These are phyloP conservation scores for Wickerhamomyces strasburgensis DNA, from an alignment of 805 yeast genomes.

Conservation along the genomic window DNA sequence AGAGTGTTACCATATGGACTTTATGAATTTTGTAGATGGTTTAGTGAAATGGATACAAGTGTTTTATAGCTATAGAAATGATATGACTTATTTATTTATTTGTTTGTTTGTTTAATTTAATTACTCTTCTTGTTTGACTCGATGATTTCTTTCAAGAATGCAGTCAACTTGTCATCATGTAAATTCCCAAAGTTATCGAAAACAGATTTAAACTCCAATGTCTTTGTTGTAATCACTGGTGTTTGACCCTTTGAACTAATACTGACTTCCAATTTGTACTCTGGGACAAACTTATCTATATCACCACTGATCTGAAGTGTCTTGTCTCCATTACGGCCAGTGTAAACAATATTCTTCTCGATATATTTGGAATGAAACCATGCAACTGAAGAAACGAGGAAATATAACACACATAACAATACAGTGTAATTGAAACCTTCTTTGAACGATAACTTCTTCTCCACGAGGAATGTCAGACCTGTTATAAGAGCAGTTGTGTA, in stretches of 20 bases:
- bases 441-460: conserved; percentile 42
- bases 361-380: conserved; percentile 33
- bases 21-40: conserved; percentile 32
- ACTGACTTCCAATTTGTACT: conserved; percentile 37
- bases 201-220: conserved; percentile 29
- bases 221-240: conserved; percentile 13
- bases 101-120: conserved; percentile 36
- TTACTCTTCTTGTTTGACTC: conserved; percentile 31
- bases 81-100: background rate
- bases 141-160: conserved; percentile 33
- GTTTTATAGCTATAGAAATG: conserved; percentile 2
- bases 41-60: conserved; percentile 63
- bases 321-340: conserved; percentile 34
- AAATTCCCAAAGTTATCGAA: conserved; percentile 39
- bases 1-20: conserved; percentile 66
- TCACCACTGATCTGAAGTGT: conserved; percentile 26
- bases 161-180: conserved; percentile 34
- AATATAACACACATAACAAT: conserved; percentile 36
- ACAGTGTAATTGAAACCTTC: conserved; percentile 38
- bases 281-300: conserved; percentile 39
- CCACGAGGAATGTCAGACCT: conserved; percentile 43
- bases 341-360: conserved; percentile 40
- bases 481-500: conserved; percentile 44
- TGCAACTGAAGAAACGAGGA: conserved; percentile 32
- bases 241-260: conserved; percentile 18